These are phyloP conservation scores for Epichloe festucae DNA, from an alignment of 2,329 filamentous ascomycete species.

Conservation along the genomic window DNA sequence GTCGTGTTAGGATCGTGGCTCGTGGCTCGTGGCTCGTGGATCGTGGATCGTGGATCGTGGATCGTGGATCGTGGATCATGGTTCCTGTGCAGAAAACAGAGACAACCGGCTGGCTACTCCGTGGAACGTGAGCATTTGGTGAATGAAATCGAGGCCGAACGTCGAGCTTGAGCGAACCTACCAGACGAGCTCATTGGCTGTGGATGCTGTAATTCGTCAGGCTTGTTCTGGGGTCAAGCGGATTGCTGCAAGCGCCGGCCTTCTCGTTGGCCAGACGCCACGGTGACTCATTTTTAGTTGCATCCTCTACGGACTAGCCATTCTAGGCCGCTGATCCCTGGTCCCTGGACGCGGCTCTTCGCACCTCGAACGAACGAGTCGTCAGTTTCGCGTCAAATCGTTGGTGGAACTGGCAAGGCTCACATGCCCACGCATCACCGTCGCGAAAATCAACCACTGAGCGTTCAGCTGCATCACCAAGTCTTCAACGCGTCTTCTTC, in stretches of 20 bases:
- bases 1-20: neutral
- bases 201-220: neutral
- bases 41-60: neutral
- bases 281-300: conserved; percentile 20
- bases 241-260: conserved; percentile 17
- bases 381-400: neutral
- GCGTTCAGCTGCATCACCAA: neutral
- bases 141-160: too few species aligned
- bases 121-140: too few species aligned
- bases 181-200: neutral
- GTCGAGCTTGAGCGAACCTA: neutral
- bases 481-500: neutral
- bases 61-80: neutral
- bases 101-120: neutral
- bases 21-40: neutral
- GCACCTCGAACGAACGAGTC: neutral
- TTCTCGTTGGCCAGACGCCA: conserved; percentile 19
- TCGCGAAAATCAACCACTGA: neutral
- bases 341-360: neutral
- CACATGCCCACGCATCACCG: neutral
- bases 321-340: neutral
- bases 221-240: conserved; percentile 13
- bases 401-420: neutral
- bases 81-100: neutral
- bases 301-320: conserved; percentile 1